A percentile compares a stretch with the other conserved stretches of the same genome.
Evolutionary conservation across 345 rosid species (phyloP).

Genomic region (Citrus inodora): DNA sequence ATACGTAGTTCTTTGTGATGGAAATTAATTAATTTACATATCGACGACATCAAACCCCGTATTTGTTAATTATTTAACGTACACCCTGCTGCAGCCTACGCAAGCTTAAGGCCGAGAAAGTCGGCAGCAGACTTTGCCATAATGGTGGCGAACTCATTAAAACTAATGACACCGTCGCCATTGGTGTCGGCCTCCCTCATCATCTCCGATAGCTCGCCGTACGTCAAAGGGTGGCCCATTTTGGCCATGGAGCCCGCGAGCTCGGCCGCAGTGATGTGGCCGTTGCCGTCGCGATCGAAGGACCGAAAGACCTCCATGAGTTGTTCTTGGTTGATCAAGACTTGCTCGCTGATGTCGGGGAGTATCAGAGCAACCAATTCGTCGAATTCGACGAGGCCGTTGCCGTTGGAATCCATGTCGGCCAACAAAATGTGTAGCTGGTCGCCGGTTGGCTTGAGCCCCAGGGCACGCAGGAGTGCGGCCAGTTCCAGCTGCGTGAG

Average conservation of each 20-base stretch:
- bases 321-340: constrained; percentile 61
- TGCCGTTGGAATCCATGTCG: constrained; percentile 75
- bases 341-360: constrained; percentile 66
- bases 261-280: constrained; percentile 65
- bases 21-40: no score
- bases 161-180: constrained; percentile 90
- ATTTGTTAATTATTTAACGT: no score
- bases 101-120: constrained; percentile 57
- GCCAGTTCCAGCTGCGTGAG: constrained; percentile 84
- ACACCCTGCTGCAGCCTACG: background rate
- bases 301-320: constrained; percentile 57
- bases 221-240: constrained; percentile 79
- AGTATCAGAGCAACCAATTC: constrained; percentile 65
- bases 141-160: constrained; percentile 65
- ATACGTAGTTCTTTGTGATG: background rate
- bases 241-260: constrained; percentile 78
- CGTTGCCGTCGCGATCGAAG: constrained; percentile 72
- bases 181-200: constrained; percentile 84
- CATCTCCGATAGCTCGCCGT: constrained; percentile 73
- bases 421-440: constrained; percentile 54
- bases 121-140: constrained; percentile 82
- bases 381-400: constrained; percentile 77
- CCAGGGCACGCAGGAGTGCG: constrained; percentile 82
- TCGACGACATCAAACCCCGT: no score
- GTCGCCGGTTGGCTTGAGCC: constrained; percentile 82